phyloP scores from a whole-genome alignment of 2,329 filamentous ascomycete genomes.

The Ophiostoma tasmaniense region DNA sequence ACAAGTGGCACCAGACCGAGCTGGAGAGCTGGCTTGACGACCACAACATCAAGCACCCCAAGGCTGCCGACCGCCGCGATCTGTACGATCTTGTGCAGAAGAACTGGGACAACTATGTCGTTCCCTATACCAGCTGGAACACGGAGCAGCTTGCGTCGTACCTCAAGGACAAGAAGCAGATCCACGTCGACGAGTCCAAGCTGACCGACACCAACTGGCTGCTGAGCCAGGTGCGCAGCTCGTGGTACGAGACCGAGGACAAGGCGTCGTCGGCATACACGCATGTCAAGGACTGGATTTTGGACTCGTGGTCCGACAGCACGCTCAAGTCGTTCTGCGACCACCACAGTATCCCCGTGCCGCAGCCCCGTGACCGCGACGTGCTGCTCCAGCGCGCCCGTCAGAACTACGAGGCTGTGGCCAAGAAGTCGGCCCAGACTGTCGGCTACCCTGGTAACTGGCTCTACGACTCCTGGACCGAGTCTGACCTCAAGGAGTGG shows the following conservation, averaged over 20 bases:
- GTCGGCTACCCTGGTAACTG: conserved; percentile 86
- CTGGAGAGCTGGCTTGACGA: conserved; percentile 95
- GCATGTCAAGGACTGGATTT: conserved; percentile 79
- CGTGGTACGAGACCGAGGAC: conserved; percentile 74
- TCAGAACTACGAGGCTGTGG: conserved; percentile 68
- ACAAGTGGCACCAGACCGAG: conserved; percentile 98
- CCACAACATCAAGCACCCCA: conserved; percentile 84
- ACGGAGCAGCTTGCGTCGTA: conserved; percentile 58
- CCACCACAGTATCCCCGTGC: conserved; percentile 75
- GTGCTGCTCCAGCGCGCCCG: conserved; percentile 69
- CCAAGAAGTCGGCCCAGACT: conserved; percentile 67
- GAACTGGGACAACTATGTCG: conserved; percentile 73
- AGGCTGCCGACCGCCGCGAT: conserved; percentile 82
- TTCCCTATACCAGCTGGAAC: conserved; percentile 73
- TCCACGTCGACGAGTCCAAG: conserved; percentile 57
- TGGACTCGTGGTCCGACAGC: conserved; percentile 91
- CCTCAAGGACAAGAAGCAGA: conserved; percentile 61
- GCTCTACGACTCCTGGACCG: conserved; percentile 85
- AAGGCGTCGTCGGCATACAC: conserved; percentile 63
- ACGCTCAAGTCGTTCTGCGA: conserved; percentile 90
- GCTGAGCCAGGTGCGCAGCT: conserved; percentile 57
- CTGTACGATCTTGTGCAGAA: conserved; percentile 83
- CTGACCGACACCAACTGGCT: conserved; percentile 44
- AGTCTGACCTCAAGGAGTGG: conserved; percentile 90
- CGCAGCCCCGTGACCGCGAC: conserved; percentile 80